Evolutionary conservation across 768 basidiomycete species (phyloP), one percentile per base, ranked within the genome.

Genomic region (Neoboletus magnificus): DNA sequence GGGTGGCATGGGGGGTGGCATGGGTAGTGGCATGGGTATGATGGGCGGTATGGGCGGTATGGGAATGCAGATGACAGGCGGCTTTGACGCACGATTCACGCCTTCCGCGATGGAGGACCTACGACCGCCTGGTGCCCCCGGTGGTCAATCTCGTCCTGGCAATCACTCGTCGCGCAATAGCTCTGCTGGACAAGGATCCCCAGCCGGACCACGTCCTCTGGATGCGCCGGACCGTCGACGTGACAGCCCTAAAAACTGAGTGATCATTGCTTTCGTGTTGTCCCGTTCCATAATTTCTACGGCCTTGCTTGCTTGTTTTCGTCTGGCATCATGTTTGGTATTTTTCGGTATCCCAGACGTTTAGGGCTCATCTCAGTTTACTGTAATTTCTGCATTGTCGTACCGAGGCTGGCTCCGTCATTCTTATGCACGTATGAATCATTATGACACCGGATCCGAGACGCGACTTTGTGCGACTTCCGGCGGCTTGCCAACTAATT

Each of bases 31-130:
- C 10, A 63, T 64, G 64, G 64, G 71, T 35, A 82, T 79, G 78
- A 73, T 73, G 73, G 70, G 68, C 1, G 59, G 58, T 2, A 78
- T 83, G 68, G 73, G 73, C 1, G 75, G 52, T 13, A 66, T 74
- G 69, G 75, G 76, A 29, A 74, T 74, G 80, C 83, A 85, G 64
- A 83, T 81, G 79, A 86, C 85, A 16, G 85, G 85, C 1, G 82
- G 79, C 23, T 87, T 87, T 66, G 85, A 86, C 59, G 64, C 83
- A 7, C 77, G 83, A 50, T 82, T 82, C 64, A 75, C 81, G 15
- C 78, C 80, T 37, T 20, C 20, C 20, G 57, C 48, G 11, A 43
- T 69, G 57, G 71, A 73, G 3, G 71, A 69, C 48, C 39, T 71
- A 43, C 62, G 71, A 16, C 69, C 69, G 5, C 69, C 69, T 42